Conservation (phyloP, 179 eudicot species). For the Heliamphora pulchella region DNA sequence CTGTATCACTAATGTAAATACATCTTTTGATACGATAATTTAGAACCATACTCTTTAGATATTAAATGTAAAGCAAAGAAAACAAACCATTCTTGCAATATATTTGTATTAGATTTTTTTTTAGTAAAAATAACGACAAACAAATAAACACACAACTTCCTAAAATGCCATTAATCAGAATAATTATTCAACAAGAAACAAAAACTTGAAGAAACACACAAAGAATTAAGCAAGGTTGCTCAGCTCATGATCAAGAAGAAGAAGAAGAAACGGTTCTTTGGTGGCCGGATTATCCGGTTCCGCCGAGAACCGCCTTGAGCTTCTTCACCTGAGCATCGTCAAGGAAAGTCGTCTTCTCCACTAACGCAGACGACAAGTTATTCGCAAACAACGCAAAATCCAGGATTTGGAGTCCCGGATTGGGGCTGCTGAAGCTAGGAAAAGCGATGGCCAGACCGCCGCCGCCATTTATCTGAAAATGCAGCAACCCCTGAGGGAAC, state of each 20-base stretch:
- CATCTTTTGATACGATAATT: too few relatives aligned
- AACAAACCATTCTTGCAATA: too few relatives aligned
- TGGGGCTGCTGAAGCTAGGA: constrained; percentile 47
- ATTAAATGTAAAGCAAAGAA: too few relatives aligned
- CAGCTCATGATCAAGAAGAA: not conserved
- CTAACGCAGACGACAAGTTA: constrained; percentile 37
- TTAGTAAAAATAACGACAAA: too few relatives aligned
- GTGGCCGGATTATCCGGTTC: constrained; percentile 20
- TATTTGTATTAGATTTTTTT: too few relatives aligned
- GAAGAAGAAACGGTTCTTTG: not conserved
- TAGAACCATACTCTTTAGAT: too few relatives aligned
- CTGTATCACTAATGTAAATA: too few relatives aligned
- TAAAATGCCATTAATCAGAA: too few relatives aligned
- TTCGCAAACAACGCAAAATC: constrained; percentile 47
- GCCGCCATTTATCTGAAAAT: constrained; percentile 53
- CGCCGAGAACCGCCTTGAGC: constrained; percentile 62
- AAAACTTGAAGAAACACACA: not conserved
- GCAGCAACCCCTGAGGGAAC: constrained; percentile 63
- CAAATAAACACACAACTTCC: too few relatives aligned
- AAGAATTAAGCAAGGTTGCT: too few relatives aligned
- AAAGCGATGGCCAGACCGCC: constrained; percentile 28
- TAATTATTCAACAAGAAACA: too few relatives aligned
- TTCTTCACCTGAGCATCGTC: constrained; percentile 47
- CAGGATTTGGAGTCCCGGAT: constrained; percentile 48
- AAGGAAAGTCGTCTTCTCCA: constrained; percentile 44